phyloP scores from a whole-genome alignment of 768 basidiomycete genomes.

The Daedaleopsis nitida region DNA sequence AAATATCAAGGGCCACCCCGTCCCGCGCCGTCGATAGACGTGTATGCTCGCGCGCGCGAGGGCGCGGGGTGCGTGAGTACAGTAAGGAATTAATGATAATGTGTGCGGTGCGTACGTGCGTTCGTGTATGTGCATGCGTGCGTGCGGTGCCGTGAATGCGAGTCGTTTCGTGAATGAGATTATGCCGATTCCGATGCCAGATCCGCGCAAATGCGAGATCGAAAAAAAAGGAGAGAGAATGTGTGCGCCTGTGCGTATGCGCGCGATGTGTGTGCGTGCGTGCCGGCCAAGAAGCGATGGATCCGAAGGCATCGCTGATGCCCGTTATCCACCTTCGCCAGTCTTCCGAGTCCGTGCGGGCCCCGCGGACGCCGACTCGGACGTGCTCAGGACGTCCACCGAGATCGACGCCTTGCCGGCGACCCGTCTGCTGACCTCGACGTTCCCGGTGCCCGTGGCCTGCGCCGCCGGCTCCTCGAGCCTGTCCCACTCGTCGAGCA shows the following conservation, averaged over 20 bases:
- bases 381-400: constrained; percentile 6
- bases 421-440: constrained; percentile 15
- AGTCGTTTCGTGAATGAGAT: constrained; percentile 23
- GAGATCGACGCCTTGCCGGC: constrained; percentile 17
- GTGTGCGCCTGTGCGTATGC: background rate
- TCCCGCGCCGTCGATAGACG: constrained; percentile 15
- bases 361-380: background rate
- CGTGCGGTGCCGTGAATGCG: constrained; percentile 25
- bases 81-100: constrained; percentile 17
- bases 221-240: background rate
- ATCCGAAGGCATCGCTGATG: too few relatives aligned
- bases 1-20: constrained; percentile 4
- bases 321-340: constrained; percentile 5
- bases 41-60: constrained; percentile 14
- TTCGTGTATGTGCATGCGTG: constrained; percentile 28
- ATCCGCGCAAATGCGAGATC: too few relatives aligned
- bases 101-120: constrained; percentile 23
- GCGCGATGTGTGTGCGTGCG: background rate
- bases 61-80: constrained; percentile 21
- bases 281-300: background rate
- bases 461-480: constrained; percentile 26
- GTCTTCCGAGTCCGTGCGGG: constrained; percentile 1
- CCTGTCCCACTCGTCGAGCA: constrained; percentile 71
- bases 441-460: constrained; percentile 1
- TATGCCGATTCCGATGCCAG: background rate